A percentile compares a stretch with the other conserved stretches of the same genome.
Evolutionary conservation across 495 filamentous ascomycete species (phyloP).

Genomic region (Lophium mytilinum): DNA sequence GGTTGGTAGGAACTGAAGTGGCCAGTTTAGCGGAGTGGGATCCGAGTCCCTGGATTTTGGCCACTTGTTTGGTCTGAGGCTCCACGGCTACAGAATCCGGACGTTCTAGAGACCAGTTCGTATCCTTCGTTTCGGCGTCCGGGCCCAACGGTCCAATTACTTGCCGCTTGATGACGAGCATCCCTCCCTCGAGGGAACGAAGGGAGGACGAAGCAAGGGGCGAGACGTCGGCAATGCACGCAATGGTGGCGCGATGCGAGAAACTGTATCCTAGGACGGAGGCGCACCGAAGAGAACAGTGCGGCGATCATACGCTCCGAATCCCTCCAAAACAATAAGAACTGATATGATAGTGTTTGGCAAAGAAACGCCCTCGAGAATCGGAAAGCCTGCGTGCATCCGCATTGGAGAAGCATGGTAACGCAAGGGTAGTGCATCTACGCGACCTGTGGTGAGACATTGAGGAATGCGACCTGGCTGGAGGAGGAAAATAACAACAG

Average conservation of each 20-base stretch:
- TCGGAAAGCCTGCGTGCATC: no score
- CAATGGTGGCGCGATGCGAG: background rate
- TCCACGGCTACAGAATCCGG: background rate
- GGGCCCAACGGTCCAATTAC: no score
- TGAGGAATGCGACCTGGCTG: background rate
- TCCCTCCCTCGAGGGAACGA: background rate
- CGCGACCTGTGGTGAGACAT: background rate
- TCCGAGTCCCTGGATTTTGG: slow-evolving; percentile 9
- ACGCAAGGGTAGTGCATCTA: background rate
- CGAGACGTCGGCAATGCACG: background rate
- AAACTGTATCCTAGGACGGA: background rate
- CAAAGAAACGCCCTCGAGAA: no score
- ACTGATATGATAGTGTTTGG: no score
- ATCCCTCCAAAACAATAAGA: background rate
- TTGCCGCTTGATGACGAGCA: no score
- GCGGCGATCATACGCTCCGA: background rate
- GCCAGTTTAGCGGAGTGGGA: slow-evolving; percentile 16
- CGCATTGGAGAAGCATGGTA: background rate
- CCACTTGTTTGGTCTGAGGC: background rate
- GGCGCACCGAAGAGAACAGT: background rate
- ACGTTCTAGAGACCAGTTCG: background rate
- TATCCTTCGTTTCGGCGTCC: no score
- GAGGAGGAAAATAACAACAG: background rate
- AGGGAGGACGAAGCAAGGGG: background rate
- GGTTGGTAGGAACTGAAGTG: slow-evolving; percentile 14